Percentiles rank a stretch among this genome's conserved stretches.
phyloP scores from a whole-genome alignment of 2,329 filamentous ascomycete genomes.

The Colletotrichum lini region DNA sequence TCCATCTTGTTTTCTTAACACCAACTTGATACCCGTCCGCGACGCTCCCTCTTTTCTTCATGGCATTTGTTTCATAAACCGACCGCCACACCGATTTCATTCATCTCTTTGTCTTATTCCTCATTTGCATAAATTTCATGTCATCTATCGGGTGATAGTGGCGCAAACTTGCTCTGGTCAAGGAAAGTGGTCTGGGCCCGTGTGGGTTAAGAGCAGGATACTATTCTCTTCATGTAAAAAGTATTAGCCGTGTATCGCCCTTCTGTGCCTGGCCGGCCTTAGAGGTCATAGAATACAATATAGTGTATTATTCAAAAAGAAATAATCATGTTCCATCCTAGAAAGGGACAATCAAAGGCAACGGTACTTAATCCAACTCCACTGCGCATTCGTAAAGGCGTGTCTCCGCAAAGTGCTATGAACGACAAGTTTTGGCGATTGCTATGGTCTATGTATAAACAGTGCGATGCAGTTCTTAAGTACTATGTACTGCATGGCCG shows the following conservation, averaged over 20 bases:
- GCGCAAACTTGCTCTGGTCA: slow-evolving; percentile 13
- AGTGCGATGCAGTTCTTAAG: not conserved
- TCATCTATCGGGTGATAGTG: slow-evolving; percentile 20
- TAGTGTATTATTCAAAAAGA: slow-evolving; percentile 21
- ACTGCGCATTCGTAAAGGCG: not conserved
- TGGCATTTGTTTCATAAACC: slow-evolving; percentile 12
- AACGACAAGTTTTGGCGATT: not conserved
- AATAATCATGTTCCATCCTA: not conserved
- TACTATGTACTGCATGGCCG: too few species aligned
- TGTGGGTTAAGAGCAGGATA: not conserved
- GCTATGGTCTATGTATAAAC: too few species aligned
- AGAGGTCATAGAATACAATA: slow-evolving; percentile 9
- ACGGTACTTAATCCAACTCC: not conserved
- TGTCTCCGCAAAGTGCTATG: not conserved
- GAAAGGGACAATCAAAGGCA: not conserved
- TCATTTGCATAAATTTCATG: slow-evolving; percentile 10
- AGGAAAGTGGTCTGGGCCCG: slow-evolving; percentile 1
- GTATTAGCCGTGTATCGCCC: slow-evolving; percentile 12
- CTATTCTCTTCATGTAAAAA: slow-evolving; percentile 29
- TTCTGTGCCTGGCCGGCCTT: slow-evolving; percentile 15
- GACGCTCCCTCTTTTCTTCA: slow-evolving; percentile 35
- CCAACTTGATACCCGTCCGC: slow-evolving; percentile 41
- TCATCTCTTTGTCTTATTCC: slow-evolving; percentile 22
- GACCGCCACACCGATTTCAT: slow-evolving; percentile 19
- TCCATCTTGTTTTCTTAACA: not conserved